Conservation (phyloP, 1,284 basidiomycete species). For the Apiotrichum gracile region DNA sequence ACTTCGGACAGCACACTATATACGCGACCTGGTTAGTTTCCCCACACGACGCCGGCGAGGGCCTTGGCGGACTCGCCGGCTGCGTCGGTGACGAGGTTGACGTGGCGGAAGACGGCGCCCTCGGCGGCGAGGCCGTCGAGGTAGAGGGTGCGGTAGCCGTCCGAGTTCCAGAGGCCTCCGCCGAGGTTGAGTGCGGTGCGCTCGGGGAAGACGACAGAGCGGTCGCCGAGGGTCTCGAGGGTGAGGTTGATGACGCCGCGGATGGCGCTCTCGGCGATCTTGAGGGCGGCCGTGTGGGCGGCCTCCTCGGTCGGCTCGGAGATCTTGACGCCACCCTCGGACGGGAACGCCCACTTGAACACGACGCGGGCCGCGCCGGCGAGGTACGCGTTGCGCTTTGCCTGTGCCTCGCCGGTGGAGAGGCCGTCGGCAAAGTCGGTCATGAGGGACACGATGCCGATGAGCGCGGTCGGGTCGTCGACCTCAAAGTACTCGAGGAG, state of each 20-base stretch:
- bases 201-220: conserved; percentile 24
- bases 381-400: conserved; percentile 35
- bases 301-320: conserved; percentile 5
- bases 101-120: conserved; percentile 26
- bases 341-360: conserved; percentile 36
- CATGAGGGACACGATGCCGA: conserved; percentile 30
- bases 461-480: conserved; percentile 31
- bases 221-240: conserved; percentile 32
- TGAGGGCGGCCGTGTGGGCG: conserved; percentile 23
- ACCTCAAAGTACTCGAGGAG: conserved; percentile 35
- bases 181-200: conserved; percentile 30
- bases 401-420: conserved; percentile 27
- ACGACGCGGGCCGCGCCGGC: conserved; percentile 35
- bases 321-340: conserved; percentile 13
- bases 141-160: conserved; percentile 30
- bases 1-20: too few species aligned
- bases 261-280: conserved; percentile 21
- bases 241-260: conserved; percentile 27
- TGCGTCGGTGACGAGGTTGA: conserved; percentile 32
- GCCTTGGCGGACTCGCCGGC: conserved; percentile 36
- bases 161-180: conserved; percentile 36
- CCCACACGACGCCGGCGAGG: conserved; percentile 27
- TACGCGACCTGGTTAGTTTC: neutral
- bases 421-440: conserved; percentile 22
- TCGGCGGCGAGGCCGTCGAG: conserved; percentile 23